Base-by-base conservation (phyloP, 2,329 filamentous ascomycete species). In the Davidsoniella neocaledoniae region DNA sequence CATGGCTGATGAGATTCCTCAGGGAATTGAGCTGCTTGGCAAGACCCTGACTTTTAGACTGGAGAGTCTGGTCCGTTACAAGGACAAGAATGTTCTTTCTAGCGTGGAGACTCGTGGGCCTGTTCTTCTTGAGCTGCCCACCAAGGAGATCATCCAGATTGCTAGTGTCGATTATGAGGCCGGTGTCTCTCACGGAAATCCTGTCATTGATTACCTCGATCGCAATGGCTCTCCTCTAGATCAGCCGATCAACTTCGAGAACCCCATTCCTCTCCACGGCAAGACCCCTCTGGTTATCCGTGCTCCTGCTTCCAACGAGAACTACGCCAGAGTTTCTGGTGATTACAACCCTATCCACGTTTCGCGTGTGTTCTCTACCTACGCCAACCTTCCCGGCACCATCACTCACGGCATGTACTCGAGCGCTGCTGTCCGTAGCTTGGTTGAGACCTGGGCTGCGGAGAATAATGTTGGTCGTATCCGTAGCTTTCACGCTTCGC, bases 371-470 rank as follows among this genome's bases (percentile, higher is more conserved):
- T 98, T 98, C 68, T 85, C 91, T 29, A 86, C 79, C 67, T 98
- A 96, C 60, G 93, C 91, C 63, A 91, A 88, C 64, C 74, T 98
- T 14, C 88, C 88, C 1, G 93, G 91, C 46, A 98, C 91, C 42
- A 98, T 98, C 61, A 98, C 91, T 1, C 91, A 98, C 63, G 91
- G 91, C 63, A 98, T 98, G 91, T 98, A 96, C 73, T 93, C 90
- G 1, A 96, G 90, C 66, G 91, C 91, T 56, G 86, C 91, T 37
- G 91, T 98, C 25, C 83, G 93, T 60, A 94, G 87, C 62, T 72
- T 98, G 48, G 88, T 98, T 5, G 91, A 98, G 73, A 98, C 87
- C 0, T 98, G 91, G 91, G 91, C 93, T 48, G 91, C 90, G 0
- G 93, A 98, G 71, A 98, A 98, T 73, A 91, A 98, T 63, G 81